phyloP scores from a whole-genome alignment of 1,284 basidiomycete species.

The Cutaneotrichosporon cutaneum region DNA sequence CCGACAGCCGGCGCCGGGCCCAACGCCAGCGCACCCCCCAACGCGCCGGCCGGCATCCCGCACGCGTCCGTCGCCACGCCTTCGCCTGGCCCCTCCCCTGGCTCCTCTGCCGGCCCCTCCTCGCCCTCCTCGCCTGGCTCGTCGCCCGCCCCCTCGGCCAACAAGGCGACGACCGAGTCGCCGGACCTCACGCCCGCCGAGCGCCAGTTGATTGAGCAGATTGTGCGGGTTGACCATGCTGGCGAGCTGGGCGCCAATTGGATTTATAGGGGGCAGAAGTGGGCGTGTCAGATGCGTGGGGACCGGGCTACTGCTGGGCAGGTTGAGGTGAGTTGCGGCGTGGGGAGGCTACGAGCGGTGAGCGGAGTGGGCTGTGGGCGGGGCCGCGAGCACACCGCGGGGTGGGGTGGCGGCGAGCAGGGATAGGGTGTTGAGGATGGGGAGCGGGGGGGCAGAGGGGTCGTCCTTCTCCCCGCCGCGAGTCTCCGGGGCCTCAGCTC shows the following conservation, averaged over 20 bases:
- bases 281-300: constrained; percentile 63
- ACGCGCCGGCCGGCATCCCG: constrained; percentile 12
- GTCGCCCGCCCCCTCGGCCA: constrained; percentile 9
- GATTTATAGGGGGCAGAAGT: constrained; percentile 79
- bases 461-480: no score
- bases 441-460: no score
- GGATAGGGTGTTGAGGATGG: no score
- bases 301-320: constrained; percentile 65
- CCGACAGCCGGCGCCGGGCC: constrained; percentile 1
- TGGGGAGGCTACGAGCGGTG: no score
- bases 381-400: no score
- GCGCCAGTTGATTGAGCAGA: constrained; percentile 46
- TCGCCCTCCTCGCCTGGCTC: neutral
- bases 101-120: neutral
- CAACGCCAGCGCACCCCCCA: constrained; percentile 7
- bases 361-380: no score
- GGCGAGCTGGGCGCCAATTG: constrained; percentile 91
- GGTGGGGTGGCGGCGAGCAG: no score
- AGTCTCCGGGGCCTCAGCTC: no score
- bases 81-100: neutral
- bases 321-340: constrained; percentile 74
- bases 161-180: constrained; percentile 40
- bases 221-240: constrained; percentile 82
- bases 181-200: constrained; percentile 41
- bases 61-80: constrained; percentile 4